A percentile compares a stretch with the other conserved stretches of the same genome.
Conservation (phyloP, 2,329 filamentous ascomycete species). For the Colletotrichum godetiae region DNA sequence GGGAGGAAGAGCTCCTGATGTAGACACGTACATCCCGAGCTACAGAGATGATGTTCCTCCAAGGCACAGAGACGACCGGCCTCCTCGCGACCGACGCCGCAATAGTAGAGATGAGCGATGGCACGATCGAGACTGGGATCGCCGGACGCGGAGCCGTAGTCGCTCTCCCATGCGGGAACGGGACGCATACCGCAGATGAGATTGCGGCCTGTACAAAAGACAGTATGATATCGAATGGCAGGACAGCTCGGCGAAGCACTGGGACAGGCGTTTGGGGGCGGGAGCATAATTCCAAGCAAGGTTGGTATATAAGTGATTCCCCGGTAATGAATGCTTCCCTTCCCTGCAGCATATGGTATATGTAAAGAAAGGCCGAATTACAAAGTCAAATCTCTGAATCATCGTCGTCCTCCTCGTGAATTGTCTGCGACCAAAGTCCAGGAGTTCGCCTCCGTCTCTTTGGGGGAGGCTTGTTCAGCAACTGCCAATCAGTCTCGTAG, state of each 20-base stretch:
- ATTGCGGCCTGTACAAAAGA: slow-evolving; percentile 7
- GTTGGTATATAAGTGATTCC: slow-evolving; percentile 31
- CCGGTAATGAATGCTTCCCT: slow-evolving; percentile 6
- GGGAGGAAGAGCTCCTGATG: slow-evolving; percentile 48
- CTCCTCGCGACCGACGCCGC: slow-evolving; percentile 39
- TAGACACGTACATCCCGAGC: slow-evolving; percentile 63
- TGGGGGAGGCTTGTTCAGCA: slow-evolving; percentile 47
- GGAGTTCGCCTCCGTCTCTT: slow-evolving; percentile 54
- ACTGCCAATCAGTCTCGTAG: slow-evolving; percentile 51
- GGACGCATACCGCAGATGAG: slow-evolving; percentile 62
- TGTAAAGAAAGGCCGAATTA: not conserved
- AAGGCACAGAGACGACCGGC: slow-evolving; percentile 41
- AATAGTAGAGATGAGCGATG: slow-evolving; percentile 43
- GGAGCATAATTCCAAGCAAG: slow-evolving; percentile 20
- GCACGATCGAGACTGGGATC: slow-evolving; percentile 52
- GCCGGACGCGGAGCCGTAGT: slow-evolving; percentile 53
- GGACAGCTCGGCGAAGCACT: slow-evolving; percentile 20
- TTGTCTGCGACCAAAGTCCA: slow-evolving; percentile 72
- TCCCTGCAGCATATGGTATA: slow-evolving; percentile 3
- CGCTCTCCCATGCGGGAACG: slow-evolving; percentile 53
- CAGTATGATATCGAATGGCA: slow-evolving; percentile 3
- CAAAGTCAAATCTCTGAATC: slow-evolving; percentile 55
- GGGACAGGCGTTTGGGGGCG: slow-evolving; percentile 28
- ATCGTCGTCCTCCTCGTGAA: slow-evolving; percentile 79
- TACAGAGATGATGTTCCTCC: slow-evolving; percentile 50